Conservation (phyloP, 176 grass and related monocot genomes). For the Musa acuminata region DNA sequence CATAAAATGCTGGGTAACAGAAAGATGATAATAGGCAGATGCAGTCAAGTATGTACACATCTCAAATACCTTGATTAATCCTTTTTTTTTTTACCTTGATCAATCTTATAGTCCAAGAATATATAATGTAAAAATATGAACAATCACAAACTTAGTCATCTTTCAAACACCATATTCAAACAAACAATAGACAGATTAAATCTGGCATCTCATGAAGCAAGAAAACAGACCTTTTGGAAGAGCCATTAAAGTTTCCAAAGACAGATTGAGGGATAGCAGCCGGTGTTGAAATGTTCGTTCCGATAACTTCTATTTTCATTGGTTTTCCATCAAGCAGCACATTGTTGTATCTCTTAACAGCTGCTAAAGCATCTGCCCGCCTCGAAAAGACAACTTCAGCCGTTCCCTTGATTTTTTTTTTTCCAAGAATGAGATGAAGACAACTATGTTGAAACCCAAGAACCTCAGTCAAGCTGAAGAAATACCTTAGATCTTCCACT, state of each 20-base stretch:
- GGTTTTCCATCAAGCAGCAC: constrained; percentile 84
- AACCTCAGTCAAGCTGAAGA: neutral
- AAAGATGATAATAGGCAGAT: no score
- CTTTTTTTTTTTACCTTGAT: no score
- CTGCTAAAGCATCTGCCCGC: constrained; percentile 65
- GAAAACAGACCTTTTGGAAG: constrained; percentile 33
- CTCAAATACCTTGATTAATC: no score
- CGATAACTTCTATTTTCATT: constrained; percentile 79
- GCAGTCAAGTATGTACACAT: no score
- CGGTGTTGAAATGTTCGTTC: constrained; percentile 43
- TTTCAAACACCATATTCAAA: no score
- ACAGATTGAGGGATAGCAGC: constrained; percentile 19
- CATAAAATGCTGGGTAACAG: no score
- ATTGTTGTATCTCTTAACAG: constrained; percentile 68
- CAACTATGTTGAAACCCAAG: neutral
- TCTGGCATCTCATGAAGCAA: neutral
- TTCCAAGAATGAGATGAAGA: neutral
- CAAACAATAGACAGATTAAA: no score
- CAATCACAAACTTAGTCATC: no score
- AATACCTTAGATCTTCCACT: constrained; percentile 68
- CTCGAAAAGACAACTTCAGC: constrained; percentile 83
- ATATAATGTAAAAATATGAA: no score
- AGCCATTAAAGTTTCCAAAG: constrained; percentile 4
- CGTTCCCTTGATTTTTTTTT: constrained; percentile 38
- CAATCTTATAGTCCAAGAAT: no score